Conservation (phyloP, 169 alveolate species). For the Nephromyces sp. region DNA sequence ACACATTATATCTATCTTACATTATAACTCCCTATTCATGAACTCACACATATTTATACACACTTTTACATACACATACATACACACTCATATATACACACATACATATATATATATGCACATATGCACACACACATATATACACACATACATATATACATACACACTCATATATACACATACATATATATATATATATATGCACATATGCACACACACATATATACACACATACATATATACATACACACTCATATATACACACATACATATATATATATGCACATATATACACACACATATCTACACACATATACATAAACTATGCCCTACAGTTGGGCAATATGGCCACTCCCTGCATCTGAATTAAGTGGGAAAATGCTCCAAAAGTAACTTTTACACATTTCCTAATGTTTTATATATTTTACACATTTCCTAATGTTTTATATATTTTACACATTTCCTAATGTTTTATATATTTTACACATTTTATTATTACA, state of each 20-base stretch:
- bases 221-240: not conserved
- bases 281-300: no score
- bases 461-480: not conserved
- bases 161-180: no score
- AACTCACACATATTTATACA: not conserved
- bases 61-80: not conserved
- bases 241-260: no score
- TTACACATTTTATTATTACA: slow-evolving; percentile 4
- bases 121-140: not conserved
- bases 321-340: slow-evolving; percentile 27
- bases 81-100: not conserved
- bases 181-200: not conserved
- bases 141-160: not conserved
- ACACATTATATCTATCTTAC: no score
- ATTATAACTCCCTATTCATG: no score
- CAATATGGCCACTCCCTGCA: slow-evolving; percentile 50
- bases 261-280: not conserved
- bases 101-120: not conserved
- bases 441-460: no score
- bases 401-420: no score
- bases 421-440: no score
- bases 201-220: not conserved
- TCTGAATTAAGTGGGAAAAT: slow-evolving; percentile 69
- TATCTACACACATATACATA: no score
- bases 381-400: slow-evolving; percentile 56